Conservation (phyloP, 192 early-diverging fungal species). For the Oehlia diaphana region DNA sequence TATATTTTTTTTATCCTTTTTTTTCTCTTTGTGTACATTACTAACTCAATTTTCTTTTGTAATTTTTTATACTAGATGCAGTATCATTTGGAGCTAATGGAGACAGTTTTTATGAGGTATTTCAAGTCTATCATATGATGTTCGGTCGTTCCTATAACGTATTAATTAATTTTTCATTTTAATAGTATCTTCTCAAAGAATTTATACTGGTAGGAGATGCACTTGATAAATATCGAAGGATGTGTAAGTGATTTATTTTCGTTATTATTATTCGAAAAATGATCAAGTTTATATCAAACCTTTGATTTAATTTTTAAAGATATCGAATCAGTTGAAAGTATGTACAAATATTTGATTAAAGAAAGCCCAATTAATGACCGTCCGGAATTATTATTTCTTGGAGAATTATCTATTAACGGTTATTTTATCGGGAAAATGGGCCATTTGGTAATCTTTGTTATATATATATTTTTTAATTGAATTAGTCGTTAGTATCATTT, state of each 20-base stretch:
- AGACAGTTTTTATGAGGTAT: constrained; percentile 65
- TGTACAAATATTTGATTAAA: constrained; percentile 36
- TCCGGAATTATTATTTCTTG: constrained; percentile 33
- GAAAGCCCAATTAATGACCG: constrained; percentile 16
- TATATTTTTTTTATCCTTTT: too few relatives aligned
- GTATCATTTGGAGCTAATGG: constrained; percentile 51
- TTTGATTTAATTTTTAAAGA: constrained; percentile 26
- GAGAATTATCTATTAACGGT: neutral
- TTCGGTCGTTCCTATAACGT: too few relatives aligned
- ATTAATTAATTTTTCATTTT: neutral
- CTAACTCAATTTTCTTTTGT: too few relatives aligned
- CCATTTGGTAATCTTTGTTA: constrained; percentile 30
- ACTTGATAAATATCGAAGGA: neutral
- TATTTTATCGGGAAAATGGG: constrained; percentile 34
- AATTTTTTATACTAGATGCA: too few relatives aligned
- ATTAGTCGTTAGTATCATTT: neutral
- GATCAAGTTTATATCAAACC: too few relatives aligned
- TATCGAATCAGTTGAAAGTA: constrained; percentile 29
- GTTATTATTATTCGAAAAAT: neutral
- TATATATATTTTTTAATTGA: neutral
- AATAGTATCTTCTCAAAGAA: constrained; percentile 58
- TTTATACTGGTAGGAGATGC: constrained; percentile 41
- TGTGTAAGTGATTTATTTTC: constrained; percentile 1
- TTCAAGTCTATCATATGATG: neutral
- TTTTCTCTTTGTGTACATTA: too few relatives aligned